Evolutionary conservation across 2,329 filamentous ascomycete species (phyloP), one percentile per base, ranked within the genome.

Genomic region (Neofusicoccum kwambonambiense): DNA sequence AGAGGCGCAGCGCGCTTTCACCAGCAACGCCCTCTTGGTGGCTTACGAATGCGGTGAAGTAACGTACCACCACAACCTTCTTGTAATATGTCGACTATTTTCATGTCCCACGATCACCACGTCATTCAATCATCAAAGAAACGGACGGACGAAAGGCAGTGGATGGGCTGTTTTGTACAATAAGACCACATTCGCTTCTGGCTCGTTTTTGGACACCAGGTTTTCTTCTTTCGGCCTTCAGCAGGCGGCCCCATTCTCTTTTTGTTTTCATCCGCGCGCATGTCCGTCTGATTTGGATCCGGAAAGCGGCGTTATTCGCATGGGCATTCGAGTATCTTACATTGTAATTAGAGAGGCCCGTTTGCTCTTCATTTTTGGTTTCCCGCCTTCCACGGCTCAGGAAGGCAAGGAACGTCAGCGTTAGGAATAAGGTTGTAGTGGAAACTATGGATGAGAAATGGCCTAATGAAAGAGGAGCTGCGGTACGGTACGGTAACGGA

Each of bases 181-280:
- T 60, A 60, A 15, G 11, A 47, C n/a, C 41, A 19, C 42, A 27
- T 60, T 60, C 56, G 56, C 42, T 60, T 60, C 39, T 60, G 41
- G 31, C 17, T 11, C 15, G 54, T 45, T 27, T 39, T 45, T 44
- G 54, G 54, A 34, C 22, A 57, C 39, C 12, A 17, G 13, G 22
- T n/a, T 51, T 9, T 51, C 34, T 17, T 51, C 9, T 51, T 51
- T 35, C 49, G 49, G 31, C 31, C 27, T 31, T 27, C 49, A 51
- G 49, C 15, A 19, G 22, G 5, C 11, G 22, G 22, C 9, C 13
- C 45, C 11, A n/a, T 52, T 39, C 17, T 15, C 15, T 34, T 52
- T 27, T 17, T 39, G 31, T 52, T 52, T 34, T 19, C 27, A 8
- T 39, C 50, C 27, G 27, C 27, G 9, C n/a, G 12, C 22, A 31